These are phyloP conservation scores for Vanderwaltozyma yarrowii DNA, from an alignment of 805 yeast species.

Conservation along the genomic window DNA sequence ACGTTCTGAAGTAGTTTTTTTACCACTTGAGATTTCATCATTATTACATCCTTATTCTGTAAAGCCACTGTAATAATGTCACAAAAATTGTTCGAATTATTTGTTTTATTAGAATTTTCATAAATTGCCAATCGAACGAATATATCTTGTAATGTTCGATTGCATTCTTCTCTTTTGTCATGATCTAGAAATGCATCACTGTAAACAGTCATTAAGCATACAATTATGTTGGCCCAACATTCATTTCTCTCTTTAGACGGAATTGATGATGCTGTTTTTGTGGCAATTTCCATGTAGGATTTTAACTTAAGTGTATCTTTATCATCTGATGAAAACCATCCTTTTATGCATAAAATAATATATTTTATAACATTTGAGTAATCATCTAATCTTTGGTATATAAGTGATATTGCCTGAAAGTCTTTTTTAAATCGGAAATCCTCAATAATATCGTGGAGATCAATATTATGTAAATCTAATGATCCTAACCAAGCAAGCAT, in stretches of 20 bases:
- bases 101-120: constrained; percentile 11
- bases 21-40: constrained; percentile 50
- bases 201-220: constrained; percentile 13
- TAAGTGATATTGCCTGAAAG: constrained; percentile 12
- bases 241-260: constrained; percentile 4
- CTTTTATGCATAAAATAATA: constrained; percentile 9
- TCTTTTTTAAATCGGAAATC: constrained; percentile 7
- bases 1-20: constrained; percentile 52
- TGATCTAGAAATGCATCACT: constrained; percentile 1
- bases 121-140: constrained; percentile 16
- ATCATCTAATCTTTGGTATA: constrained; percentile 11
- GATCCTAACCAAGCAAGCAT: constrained; percentile 12
- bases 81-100: constrained; percentile 35
- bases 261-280: neutral
- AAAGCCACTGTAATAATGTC: constrained; percentile 47
- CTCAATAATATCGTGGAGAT: constrained; percentile 6
- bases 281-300: neutral
- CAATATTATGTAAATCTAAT: constrained; percentile 8
- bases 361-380: constrained; percentile 12
- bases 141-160: constrained; percentile 11
- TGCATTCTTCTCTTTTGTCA: constrained; percentile 6
- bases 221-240: constrained; percentile 19
- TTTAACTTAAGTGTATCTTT: neutral
- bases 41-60: constrained; percentile 35
- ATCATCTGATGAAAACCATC: constrained; percentile 8